Conservation (phyloP, 73 alveolate genomes). For the Tetrahymena malaccensis region DNA sequence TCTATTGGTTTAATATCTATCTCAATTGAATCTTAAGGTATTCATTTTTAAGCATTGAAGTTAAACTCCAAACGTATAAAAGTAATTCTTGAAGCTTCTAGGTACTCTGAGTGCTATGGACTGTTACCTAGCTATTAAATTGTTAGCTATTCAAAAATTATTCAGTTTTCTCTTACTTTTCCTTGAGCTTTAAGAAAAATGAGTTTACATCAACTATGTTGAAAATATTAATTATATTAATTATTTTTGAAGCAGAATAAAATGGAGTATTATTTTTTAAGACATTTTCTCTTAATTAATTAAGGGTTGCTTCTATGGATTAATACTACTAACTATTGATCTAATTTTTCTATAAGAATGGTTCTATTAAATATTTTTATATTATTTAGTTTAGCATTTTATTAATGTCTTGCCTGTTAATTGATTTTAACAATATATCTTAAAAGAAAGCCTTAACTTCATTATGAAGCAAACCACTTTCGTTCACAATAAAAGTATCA, state of each 20-base stretch:
- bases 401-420: neutral
- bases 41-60: neutral
- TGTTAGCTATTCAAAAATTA: neutral
- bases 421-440: neutral
- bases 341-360: neutral
- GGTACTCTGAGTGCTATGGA: neutral
- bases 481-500: neutral
- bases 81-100: neutral
- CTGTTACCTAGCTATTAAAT: neutral
- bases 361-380: neutral
- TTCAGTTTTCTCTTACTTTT: neutral
- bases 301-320: neutral
- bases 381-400: neutral
- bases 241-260: neutral
- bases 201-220: neutral
- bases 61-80: neutral
- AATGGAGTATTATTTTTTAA: neutral
- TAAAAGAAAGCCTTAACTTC: neutral
- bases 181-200: neutral
- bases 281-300: neutral
- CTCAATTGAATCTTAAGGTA: neutral
- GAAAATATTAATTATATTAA: neutral
- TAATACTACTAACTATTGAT: neutral
- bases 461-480: neutral
- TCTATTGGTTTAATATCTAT: neutral